Evolutionary conservation across 139 green algal genomes (phyloP).

Genomic region (Trebouxia sp.): DNA sequence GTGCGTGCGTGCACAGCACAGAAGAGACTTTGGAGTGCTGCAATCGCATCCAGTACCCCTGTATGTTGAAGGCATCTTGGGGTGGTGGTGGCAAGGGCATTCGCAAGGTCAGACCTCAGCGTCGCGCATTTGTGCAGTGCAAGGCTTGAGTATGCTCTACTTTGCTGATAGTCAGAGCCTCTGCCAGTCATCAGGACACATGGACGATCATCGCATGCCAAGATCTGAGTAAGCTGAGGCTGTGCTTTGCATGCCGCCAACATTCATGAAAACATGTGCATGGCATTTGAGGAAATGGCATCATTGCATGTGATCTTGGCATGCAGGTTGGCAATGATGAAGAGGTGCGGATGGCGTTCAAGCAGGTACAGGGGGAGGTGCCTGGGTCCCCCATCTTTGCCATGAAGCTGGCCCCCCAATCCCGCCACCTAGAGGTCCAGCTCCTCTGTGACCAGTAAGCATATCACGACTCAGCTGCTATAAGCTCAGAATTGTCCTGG

Average conservation of each 20-base stretch:
- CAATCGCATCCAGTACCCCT: slow-evolving; percentile 85
- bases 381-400: slow-evolving; percentile 95
- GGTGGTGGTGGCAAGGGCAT: slow-evolving; percentile 98
- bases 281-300: background rate
- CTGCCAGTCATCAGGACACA: too few species aligned
- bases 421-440: slow-evolving; percentile 95
- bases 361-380: slow-evolving; percentile 90
- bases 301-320: background rate
- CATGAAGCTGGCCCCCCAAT: slow-evolving; percentile 92
- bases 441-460: slow-evolving; percentile 82
- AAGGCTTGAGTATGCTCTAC: too few species aligned
- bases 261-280: background rate
- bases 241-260: too few species aligned
- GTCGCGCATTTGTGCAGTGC: background rate
- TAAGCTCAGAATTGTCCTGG: background rate
- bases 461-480: background rate
- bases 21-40: slow-evolving; percentile 76
- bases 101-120: slow-evolving; percentile 45
- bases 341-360: slow-evolving; percentile 54
- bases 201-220: too few species aligned
- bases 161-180: too few species aligned
- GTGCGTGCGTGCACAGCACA: slow-evolving; percentile 71
- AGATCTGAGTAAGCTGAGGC: too few species aligned
- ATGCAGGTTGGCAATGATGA: slow-evolving; percentile 58
- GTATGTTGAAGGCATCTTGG: slow-evolving; percentile 98